A percentile compares a stretch with the other conserved stretches of the same genome.
These are phyloP conservation scores for Ettlia oleoabundans DNA, from an alignment of 139 green algal genomes.

Conservation along the genomic window DNA sequence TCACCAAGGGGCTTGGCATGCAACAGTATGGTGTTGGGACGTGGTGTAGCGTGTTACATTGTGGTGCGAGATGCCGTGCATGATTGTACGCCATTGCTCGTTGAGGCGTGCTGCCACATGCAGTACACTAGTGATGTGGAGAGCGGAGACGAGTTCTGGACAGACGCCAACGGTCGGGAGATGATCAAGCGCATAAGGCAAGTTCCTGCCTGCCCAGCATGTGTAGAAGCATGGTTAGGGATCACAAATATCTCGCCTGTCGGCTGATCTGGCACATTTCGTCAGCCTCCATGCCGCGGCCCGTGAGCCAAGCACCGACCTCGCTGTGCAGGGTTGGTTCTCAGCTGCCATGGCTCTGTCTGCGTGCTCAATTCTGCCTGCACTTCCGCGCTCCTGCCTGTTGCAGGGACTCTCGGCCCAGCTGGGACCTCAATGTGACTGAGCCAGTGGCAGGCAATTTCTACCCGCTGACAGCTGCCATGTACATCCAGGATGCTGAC, in stretches of 20 bases:
- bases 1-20: too few species aligned
- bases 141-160: conserved; percentile 57
- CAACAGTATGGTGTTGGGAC: too few species aligned
- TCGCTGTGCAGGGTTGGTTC: not conserved
- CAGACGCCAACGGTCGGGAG: conserved; percentile 78
- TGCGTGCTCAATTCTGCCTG: not conserved
- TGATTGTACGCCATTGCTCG: not conserved
- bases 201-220: not conserved
- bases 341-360: too few species aligned
- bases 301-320: not conserved
- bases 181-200: conserved; percentile 60
- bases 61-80: too few species aligned
- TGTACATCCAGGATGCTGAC: conserved; percentile 48
- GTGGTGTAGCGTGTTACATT: not conserved
- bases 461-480: conserved; percentile 77
- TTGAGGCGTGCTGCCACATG: too few species aligned
- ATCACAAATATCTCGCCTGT: too few species aligned
- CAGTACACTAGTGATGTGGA: conserved; percentile 39
- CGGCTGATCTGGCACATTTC: not conserved
- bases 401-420: conserved; percentile 55
- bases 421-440: conserved; percentile 69
- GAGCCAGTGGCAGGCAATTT: conserved; percentile 75
- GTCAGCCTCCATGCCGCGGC: not conserved
- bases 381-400: too few species aligned
- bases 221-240: too few species aligned